These are phyloP conservation scores for Euphrasia confusa DNA, from an alignment of 257 asterid species.

Conservation along the genomic window DNA sequence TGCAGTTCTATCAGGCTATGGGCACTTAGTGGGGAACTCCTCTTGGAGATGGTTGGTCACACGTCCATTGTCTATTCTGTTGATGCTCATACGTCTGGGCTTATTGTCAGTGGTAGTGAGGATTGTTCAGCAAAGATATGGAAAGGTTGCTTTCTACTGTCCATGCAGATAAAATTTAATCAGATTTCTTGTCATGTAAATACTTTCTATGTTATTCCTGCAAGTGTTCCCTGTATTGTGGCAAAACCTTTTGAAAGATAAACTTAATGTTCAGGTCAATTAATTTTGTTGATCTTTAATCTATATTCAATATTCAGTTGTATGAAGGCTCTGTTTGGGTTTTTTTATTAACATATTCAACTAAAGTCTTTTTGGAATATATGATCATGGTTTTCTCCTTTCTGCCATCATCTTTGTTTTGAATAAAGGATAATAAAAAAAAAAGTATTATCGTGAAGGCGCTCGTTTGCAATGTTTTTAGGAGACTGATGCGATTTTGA, in stretches of 20 bases:
- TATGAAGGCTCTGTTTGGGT: no score
- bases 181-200: background rate
- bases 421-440: background rate
- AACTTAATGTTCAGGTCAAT: no score
- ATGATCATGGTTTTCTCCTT: background rate
- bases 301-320: no score
- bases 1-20: conserved; percentile 84
- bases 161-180: conserved; percentile 14
- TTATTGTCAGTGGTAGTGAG: conserved; percentile 92
- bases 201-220: no score
- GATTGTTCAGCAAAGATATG: conserved; percentile 89
- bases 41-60: conserved; percentile 98
- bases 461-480: no score
- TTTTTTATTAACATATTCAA: no score
- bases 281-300: no score
- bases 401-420: background rate
- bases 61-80: conserved; percentile 87
- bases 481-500: conserved; percentile 4
- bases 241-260: no score
- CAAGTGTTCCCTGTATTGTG: no score
- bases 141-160: conserved; percentile 59
- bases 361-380: no score
- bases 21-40: conserved; percentile 77
- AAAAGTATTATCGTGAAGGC: conserved; percentile 2
- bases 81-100: conserved; percentile 84